These are phyloP conservation scores for Cerrena zonata DNA, from an alignment of 1,284 basidiomycete species.

Conservation along the genomic window DNA sequence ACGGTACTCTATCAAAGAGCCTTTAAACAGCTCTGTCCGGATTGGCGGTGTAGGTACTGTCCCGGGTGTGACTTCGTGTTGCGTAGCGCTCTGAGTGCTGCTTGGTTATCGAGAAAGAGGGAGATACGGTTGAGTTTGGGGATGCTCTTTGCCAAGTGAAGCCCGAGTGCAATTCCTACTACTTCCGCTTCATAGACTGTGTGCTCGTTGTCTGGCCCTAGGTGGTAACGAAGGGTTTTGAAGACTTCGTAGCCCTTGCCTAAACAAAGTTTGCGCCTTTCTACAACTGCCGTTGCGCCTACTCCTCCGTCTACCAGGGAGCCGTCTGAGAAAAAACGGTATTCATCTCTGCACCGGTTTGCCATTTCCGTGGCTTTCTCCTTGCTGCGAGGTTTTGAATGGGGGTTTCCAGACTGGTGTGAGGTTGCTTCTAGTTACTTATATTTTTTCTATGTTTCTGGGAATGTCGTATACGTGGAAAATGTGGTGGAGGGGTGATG, in stretches of 20 bases:
- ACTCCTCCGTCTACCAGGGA: slow-evolving; percentile 9
- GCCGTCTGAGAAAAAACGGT: slow-evolving; percentile 16
- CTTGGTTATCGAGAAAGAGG: background rate
- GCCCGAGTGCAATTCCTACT: background rate
- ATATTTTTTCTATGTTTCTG: slow-evolving; percentile 13
- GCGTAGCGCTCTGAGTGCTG: background rate
- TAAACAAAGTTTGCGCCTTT: no score
- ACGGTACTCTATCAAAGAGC: no score
- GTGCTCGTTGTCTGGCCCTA: background rate
- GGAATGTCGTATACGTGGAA: slow-evolving; percentile 13
- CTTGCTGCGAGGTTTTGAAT: background rate
- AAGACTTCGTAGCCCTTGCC: no score
- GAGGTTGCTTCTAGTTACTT: slow-evolving; percentile 8
- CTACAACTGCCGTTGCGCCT: slow-evolving; percentile 6
- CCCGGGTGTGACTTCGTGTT: no score
- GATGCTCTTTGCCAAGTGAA: background rate
- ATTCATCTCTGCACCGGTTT: background rate
- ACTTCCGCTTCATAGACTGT: background rate
- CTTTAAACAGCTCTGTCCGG: no score
- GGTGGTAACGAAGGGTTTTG: no score
- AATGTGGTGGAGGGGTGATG: slow-evolving; percentile 18
- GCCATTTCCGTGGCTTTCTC: slow-evolving; percentile 9
- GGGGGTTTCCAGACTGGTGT: slow-evolving; percentile 9
- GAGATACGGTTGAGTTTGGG: background rate
- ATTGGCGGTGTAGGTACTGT: no score